Conservation (phyloP, 1,139 yeast species). For the Torulaspora pretoriensis region DNA sequence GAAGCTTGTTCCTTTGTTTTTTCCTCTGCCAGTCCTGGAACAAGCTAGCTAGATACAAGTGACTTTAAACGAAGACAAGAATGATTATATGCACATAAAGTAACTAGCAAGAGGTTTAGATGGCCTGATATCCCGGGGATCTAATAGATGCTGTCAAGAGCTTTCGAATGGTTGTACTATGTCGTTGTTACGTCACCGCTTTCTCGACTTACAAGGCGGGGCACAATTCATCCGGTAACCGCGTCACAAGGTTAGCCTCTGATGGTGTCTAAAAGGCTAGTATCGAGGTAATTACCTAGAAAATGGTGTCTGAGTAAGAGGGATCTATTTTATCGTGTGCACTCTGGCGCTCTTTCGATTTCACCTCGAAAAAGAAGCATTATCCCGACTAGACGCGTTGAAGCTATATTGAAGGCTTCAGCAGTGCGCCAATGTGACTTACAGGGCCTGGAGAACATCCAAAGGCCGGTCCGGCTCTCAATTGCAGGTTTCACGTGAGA, state of each 20-base stretch:
- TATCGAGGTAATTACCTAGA: no score
- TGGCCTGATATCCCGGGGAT: background rate
- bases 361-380: no score
- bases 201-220: background rate
- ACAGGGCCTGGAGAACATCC: background rate
- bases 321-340: no score
- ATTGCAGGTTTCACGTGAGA: slow-evolving; percentile 1
- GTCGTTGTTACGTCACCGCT: background rate
- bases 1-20: background rate
- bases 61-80: slow-evolving; percentile 2
- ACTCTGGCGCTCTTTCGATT: no score
- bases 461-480: background rate
- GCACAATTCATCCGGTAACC: no score
- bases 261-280: no score
- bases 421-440: background rate
- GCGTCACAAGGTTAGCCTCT: no score
- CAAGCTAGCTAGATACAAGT: background rate
- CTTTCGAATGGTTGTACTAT: background rate
- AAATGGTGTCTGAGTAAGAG: no score
- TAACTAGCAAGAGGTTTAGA: background rate
- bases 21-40: background rate
- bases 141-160: background rate
- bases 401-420: background rate
- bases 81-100: background rate
- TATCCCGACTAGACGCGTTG: no score